Percentiles rank a stretch among this genome's conserved stretches.
phyloP scores from a whole-genome alignment of 2,329 filamentous ascomycete genomes.

The Xylariaceae sp. region DNA sequence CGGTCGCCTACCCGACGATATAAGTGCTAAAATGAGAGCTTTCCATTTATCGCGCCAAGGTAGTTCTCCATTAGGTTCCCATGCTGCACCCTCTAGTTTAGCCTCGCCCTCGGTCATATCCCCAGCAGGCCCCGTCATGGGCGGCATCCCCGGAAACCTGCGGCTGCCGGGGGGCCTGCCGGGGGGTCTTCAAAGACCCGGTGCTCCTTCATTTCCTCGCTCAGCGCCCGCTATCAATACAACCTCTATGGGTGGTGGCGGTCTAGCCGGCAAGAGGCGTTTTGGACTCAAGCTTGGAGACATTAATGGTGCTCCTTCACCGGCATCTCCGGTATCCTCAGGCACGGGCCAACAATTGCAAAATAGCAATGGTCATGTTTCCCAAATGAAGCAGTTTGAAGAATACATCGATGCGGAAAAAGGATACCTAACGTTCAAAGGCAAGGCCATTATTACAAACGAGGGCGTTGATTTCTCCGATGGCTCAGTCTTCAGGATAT shows the following conservation, averaged over 20 bases:
- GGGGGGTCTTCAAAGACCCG: conserved; percentile 50
- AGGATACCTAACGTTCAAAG: conserved; percentile 90
- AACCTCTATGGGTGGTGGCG: conserved; percentile 29
- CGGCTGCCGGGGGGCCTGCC: conserved; percentile 51
- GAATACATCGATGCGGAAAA: conserved; percentile 92
- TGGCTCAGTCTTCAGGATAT: conserved; percentile 90
- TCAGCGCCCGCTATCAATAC: conserved; percentile 55
- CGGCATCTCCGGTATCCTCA: conserved; percentile 50
- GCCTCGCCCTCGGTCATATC: conserved; percentile 42
- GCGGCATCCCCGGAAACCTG: conserved; percentile 51
- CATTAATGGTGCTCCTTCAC: conserved; percentile 47
- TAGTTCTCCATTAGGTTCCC: conserved; percentile 42
- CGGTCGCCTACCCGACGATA: conserved; percentile 50
- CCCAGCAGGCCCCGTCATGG: conserved; percentile 39
- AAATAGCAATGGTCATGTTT: conserved; percentile 50
- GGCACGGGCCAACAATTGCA: conserved; percentile 43
- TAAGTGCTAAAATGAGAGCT: conserved; percentile 56
- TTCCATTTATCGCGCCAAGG: conserved; percentile 55
- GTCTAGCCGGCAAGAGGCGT: conserved; percentile 69
- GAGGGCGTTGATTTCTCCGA: conserved; percentile 92
- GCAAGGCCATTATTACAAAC: conserved; percentile 87
- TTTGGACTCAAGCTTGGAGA: conserved; percentile 68
- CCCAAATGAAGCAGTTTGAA: conserved; percentile 65
- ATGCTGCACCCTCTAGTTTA: conserved; percentile 41
- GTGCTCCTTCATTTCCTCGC: conserved; percentile 56